phyloP scores from a whole-genome alignment of 129 eudicot genomes.

The Kitagawia praeruptora region DNA sequence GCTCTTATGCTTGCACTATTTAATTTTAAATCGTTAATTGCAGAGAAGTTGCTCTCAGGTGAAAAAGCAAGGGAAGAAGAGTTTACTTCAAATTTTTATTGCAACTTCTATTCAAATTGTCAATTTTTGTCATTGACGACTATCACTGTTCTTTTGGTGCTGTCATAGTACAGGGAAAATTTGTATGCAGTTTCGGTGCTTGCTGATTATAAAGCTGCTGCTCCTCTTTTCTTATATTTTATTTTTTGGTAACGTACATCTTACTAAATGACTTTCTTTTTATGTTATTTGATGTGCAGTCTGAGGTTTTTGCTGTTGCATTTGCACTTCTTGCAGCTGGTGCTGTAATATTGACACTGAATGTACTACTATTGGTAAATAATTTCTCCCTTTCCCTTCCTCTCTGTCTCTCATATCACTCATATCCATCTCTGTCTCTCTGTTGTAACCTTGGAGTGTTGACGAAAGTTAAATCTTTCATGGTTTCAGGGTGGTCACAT shows the following conservation, averaged over 20 bases:
- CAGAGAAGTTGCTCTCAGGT: not conserved
- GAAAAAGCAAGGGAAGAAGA: not conserved
- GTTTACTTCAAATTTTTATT: not conserved
- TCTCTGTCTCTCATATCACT: no score
- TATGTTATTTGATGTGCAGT: constrained; percentile 34
- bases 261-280: not conserved
- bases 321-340: constrained; percentile 97
- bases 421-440: not conserved
- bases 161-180: not conserved
- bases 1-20: not conserved
- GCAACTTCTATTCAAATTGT: not conserved
- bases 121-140: not conserved
- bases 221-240: not conserved
- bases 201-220: not conserved
- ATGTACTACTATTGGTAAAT: constrained; percentile 75
- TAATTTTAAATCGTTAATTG: not conserved
- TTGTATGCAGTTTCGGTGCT: not conserved
- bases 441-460: not conserved
- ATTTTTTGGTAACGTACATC: not conserved
- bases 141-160: not conserved
- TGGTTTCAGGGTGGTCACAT: constrained; percentile 84
- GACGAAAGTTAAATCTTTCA: not conserved
- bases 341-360: constrained; percentile 86
- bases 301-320: constrained; percentile 96
- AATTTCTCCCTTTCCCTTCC: constrained; percentile 16